Evolutionary conservation across 2,329 filamentous ascomycete genomes (phyloP).

Genomic region (Cryphonectria naterciae): DNA sequence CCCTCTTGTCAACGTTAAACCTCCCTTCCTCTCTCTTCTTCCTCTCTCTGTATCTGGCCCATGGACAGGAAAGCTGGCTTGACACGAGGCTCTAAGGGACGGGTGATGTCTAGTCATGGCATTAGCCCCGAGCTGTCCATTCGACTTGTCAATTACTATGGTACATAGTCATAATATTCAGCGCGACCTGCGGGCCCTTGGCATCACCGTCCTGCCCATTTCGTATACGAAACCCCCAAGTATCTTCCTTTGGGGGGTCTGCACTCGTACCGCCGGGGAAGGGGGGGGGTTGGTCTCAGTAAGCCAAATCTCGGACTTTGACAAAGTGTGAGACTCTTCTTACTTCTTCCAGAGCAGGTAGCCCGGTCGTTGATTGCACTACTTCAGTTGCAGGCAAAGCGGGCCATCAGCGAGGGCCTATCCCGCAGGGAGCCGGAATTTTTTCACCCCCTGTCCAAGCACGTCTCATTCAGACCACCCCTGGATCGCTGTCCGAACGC

Average conservation of each 20-base stretch:
- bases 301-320: slow-evolving; percentile 9
- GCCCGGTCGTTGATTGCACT: slow-evolving; percentile 3
- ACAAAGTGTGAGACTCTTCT: slow-evolving; percentile 8
- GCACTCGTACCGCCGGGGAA: neutral
- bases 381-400: neutral
- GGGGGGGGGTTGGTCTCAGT: slow-evolving; percentile 7
- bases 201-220: neutral
- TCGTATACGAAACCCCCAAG: slow-evolving; percentile 2
- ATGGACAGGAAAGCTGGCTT: neutral
- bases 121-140: neutral
- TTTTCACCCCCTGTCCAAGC: slow-evolving; percentile 12
- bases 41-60: neutral
- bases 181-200: neutral
- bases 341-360: neutral
- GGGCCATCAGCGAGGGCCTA: slow-evolving; percentile 12
- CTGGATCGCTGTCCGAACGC: neutral
- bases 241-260: neutral
- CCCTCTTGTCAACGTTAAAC: neutral
- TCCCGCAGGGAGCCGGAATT: neutral
- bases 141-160: neutral
- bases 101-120: neutral
- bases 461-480: slow-evolving; percentile 11
- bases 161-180: neutral
- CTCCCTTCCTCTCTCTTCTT: neutral
- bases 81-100: neutral